Conservation (phyloP, 2,329 filamentous ascomycete species). For the Penicillium sclerotigenum region DNA sequence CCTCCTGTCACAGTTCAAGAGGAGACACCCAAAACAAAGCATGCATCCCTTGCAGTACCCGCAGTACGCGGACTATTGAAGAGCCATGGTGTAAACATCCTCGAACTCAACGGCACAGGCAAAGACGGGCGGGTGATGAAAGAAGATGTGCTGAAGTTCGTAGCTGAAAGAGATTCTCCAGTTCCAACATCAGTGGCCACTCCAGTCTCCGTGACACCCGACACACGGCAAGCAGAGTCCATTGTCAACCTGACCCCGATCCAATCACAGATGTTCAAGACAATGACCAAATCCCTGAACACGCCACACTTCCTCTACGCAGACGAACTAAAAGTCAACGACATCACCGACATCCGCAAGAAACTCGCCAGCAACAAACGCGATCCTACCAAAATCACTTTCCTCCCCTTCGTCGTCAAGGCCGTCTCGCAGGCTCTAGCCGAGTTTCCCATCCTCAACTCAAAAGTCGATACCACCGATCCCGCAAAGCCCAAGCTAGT, state of each 20-base stretch:
- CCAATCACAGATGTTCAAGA: constrained; percentile 93
- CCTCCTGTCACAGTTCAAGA: constrained; percentile 1
- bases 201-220: constrained; percentile 35
- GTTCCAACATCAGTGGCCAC: constrained; percentile 42
- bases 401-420: constrained; percentile 93
- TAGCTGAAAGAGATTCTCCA: constrained; percentile 29
- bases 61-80: constrained; percentile 87
- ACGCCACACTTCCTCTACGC: constrained; percentile 97
- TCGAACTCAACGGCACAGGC: constrained; percentile 76
- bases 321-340: constrained; percentile 80
- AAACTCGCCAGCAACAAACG: constrained; percentile 64
- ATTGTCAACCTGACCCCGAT: constrained; percentile 68
- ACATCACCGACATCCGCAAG: constrained; percentile 67
- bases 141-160: constrained; percentile 78
- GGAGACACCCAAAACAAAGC: constrained; percentile 51
- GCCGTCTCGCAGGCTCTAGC: constrained; percentile 81
- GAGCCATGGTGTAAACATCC: constrained; percentile 72
- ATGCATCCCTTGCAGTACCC: constrained; percentile 78
- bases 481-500: constrained; percentile 69
- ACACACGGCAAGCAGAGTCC: constrained; percentile 62
- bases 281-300: constrained; percentile 84
- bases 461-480: constrained; percentile 66
- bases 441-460: constrained; percentile 82
- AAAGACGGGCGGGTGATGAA: constrained; percentile 89
- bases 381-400: constrained; percentile 68